Percentiles rank a stretch among this genome's conserved stretches.
Evolutionary conservation across 345 rosid genomes (phyloP).

Genomic region (Eucalyptus regnans): DNA sequence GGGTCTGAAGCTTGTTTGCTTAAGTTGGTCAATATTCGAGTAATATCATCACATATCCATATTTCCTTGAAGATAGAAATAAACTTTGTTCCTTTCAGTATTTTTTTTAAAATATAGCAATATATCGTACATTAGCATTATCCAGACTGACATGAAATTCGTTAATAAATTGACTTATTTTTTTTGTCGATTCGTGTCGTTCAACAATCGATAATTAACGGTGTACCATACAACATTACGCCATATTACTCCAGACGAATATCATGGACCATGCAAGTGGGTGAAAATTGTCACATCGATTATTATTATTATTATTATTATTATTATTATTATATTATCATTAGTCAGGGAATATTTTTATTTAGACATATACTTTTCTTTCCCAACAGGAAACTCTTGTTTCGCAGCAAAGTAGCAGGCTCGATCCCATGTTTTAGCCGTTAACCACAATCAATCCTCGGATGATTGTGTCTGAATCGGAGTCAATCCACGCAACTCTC

Average conservation of each 20-base stretch:
- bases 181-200: neutral
- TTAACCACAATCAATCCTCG: neutral
- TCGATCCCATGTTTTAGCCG: neutral
- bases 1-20: neutral
- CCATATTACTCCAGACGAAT: too few species aligned
- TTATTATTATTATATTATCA: too few species aligned
- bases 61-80: neutral
- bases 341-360: neutral
- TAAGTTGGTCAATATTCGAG: neutral
- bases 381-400: neutral
- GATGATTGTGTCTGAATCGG: neutral
- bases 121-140: too few species aligned
- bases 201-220: neutral
- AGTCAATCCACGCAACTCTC: neutral
- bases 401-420: neutral
- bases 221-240: rapidly evolving
- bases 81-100: neutral
- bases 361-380: neutral
- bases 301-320: too few species aligned
- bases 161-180: neutral
- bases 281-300: neutral
- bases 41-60: neutral
- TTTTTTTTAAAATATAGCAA: neutral
- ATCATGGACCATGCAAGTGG: neutral
- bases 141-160: neutral